Evolutionary conservation across 768 basidiomycete genomes (phyloP).

Genomic region (Mycena indigotica): DNA sequence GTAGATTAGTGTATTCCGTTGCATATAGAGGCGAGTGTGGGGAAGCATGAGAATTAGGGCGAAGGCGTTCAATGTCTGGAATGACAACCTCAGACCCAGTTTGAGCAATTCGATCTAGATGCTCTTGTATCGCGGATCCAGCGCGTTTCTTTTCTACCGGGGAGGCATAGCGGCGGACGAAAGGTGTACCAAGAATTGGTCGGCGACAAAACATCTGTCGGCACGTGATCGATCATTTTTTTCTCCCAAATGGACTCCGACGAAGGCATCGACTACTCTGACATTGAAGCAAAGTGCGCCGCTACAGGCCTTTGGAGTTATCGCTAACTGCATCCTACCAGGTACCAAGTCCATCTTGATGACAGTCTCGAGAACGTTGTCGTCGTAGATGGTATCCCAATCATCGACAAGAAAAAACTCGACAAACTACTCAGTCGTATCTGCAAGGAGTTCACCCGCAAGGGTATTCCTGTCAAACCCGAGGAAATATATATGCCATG

Average conservation of each 20-base stretch:
- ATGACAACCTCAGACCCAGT: conserved; percentile 50
- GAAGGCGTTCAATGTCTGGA: conserved; percentile 62
- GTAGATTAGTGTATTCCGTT: conserved; percentile 52
- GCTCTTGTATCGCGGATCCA: conserved; percentile 53
- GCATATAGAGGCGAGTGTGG: conserved; percentile 52
- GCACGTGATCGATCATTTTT: not conserved
- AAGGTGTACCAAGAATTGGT: no score
- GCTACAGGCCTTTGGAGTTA: not conserved
- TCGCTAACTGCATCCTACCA: conserved; percentile 32
- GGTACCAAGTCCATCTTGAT: conserved; percentile 84
- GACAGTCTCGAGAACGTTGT: conserved; percentile 89
- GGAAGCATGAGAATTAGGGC: conserved; percentile 42
- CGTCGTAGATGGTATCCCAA: conserved; percentile 89
- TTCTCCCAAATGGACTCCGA: conserved; percentile 35
- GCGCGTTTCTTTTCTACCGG: conserved; percentile 35
- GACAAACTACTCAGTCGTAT: conserved; percentile 82
- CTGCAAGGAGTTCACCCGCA: conserved; percentile 80
- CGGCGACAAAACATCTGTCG: not conserved
- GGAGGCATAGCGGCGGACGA: not conserved
- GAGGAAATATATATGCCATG: conserved; percentile 87
- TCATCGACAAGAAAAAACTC: conserved; percentile 84
- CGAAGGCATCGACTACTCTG: conserved; percentile 81
- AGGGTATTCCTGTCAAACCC: conserved; percentile 73
- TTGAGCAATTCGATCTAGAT: conserved; percentile 53
- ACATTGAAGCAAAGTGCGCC: conserved; percentile 83